These are phyloP conservation scores for Lentithecium fluviatile DNA, from an alignment of 495 filamentous ascomycete species.

Conservation along the genomic window DNA sequence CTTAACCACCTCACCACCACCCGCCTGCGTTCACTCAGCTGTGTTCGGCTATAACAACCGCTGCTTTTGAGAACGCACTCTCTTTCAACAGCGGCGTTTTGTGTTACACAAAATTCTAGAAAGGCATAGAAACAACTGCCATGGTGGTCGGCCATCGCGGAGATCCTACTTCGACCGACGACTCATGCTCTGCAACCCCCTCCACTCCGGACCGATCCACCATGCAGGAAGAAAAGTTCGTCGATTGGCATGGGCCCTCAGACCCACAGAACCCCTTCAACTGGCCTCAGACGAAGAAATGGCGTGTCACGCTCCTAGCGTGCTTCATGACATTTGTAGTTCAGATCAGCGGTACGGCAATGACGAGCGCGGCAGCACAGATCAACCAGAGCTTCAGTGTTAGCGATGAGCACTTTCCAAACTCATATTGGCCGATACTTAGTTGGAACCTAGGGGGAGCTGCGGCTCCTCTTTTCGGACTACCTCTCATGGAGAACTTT, in stretches of 20 bases:
- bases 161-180: background rate
- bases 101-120: too few relatives aligned
- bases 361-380: constrained; percentile 45
- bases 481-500: constrained; percentile 56
- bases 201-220: background rate
- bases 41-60: too few relatives aligned
- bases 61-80: too few relatives aligned
- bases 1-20: too few relatives aligned
- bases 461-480: constrained; percentile 47
- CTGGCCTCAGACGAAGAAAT: constrained; percentile 37
- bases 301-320: constrained; percentile 37
- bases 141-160: too few relatives aligned
- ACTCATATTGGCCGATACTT: constrained; percentile 54
- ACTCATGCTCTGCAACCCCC: constrained; percentile 1
- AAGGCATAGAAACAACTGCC: too few relatives aligned
- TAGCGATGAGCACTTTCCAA: constrained; percentile 50
- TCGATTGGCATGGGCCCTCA: constrained; percentile 35
- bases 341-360: constrained; percentile 48
- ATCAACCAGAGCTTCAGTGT: constrained; percentile 48
- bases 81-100: too few relatives aligned
- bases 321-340: constrained; percentile 37
- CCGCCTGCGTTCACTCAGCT: too few relatives aligned
- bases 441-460: constrained; percentile 54
- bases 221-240: background rate
- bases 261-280: constrained; percentile 41